Percentiles rank a stretch among this genome's conserved stretches.
Conservation (phyloP, 129 eudicot species). For the Artemisia argyi region DNA sequence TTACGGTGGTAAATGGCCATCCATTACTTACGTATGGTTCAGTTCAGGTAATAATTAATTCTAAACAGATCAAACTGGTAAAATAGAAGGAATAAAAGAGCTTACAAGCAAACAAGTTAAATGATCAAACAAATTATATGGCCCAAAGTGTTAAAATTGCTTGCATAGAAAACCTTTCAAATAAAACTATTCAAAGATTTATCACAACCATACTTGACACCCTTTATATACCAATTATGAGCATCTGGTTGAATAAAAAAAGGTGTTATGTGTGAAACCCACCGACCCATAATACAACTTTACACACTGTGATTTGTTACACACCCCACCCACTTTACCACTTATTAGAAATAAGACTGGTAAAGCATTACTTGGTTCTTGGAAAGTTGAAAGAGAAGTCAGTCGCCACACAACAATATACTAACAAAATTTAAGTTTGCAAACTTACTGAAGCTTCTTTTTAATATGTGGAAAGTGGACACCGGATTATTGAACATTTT, state of each 20-base stretch:
- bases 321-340: background rate
- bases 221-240: no score
- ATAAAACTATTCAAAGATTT: no score
- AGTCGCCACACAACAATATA: background rate
- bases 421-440: background rate
- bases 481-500: no score
- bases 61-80: background rate
- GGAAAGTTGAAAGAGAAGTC: background rate
- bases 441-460: background rate
- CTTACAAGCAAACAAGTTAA: no score
- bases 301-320: background rate
- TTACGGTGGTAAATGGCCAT: background rate
- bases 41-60: background rate
- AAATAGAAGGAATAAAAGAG: no score
- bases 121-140: no score
- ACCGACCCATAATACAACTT: background rate
- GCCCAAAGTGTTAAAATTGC: no score
- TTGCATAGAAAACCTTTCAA: no score
- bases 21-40: background rate
- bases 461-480: background rate
- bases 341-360: background rate
- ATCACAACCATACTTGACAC: no score
- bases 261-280: background rate
- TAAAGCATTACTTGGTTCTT: background rate
- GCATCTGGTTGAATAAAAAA: no score